Base-by-base conservation (phyloP, 2,329 filamentous ascomycete genomes). In the Ophiostoma sp. region DNA sequence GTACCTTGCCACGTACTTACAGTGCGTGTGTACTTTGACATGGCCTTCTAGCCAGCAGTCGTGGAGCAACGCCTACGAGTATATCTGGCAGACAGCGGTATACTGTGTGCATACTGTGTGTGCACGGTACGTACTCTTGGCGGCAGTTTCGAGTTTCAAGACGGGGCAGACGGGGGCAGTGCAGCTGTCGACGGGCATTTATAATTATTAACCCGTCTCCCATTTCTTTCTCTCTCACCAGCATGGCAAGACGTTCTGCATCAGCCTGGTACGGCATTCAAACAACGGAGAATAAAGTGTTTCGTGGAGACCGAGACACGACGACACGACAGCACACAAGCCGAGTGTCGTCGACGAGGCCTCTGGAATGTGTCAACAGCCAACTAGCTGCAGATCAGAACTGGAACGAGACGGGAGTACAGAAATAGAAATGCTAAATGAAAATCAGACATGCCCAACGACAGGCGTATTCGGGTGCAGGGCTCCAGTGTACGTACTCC, bases 11-110 rank as follows among this genome's bases (percentile, higher is more conserved):
- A 60, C 38, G 11, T 60, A 11, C 18, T 27, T 27, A n/a, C 5
- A 9, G 49, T 36, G n/a, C 3, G 8, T 6, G n/a, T 27, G 49
- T 55, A 55, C 49, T 9, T 55, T 27, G 27, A 27, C 27, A 27
- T 27, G 27, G 27, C 27, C 27, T 27, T 27, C 27, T 27, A 27
- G 49, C 7, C 49, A 3, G 5, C 12, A n/a, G 49, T 55, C 49
- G 49, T 55, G 49, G 49, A 55, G 49, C 49, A 55, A 55, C 49
- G 49, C 18, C 49, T 55, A n/a, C n/a, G n/a, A n/a, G n/a, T n/a
- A 36, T 55, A 55, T 55, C 49, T 55, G 49, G 49, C 18, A 27
- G 11, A 7, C 18, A 55, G 49, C 5, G 49, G 3, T 55, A 55
- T 55, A 55, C 49, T 55, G 49, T 55, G 8, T 18, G 12, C 18